Percentiles rank a stretch among this genome's conserved stretches.
Evolutionary conservation across 2,329 filamentous ascomycete species (phyloP).

Genomic region (Aspergillus nomiae): DNA sequence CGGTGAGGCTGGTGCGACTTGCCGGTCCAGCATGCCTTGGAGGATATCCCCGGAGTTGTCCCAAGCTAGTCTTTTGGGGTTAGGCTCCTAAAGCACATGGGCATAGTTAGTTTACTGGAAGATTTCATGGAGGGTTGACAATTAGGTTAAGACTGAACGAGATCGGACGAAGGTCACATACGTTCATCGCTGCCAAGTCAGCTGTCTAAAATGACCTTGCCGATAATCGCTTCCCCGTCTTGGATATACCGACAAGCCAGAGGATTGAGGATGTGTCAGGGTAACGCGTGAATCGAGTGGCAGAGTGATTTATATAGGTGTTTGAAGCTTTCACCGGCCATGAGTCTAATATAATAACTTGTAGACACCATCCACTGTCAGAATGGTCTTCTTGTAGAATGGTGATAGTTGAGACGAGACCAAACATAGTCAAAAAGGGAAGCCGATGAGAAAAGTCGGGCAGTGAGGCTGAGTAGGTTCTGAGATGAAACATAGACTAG

Average conservation of each 20-base stretch:
- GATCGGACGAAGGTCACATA: not conserved
- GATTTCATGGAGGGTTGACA: not conserved
- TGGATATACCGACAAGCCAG: not conserved
- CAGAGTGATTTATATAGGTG: not conserved
- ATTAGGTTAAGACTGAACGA: not conserved
- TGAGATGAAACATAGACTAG: not conserved
- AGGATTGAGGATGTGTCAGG: not conserved
- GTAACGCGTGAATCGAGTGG: not conserved
- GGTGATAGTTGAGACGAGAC: not conserved
- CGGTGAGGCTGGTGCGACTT: constrained; percentile 14
- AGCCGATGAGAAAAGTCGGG: not conserved
- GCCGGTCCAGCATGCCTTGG: constrained; percentile 33
- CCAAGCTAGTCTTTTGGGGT: constrained; percentile 22
- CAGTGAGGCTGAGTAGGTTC: not conserved
- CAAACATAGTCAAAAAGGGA: not conserved
- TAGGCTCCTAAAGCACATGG: constrained; percentile 14
- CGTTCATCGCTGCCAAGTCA: not conserved
- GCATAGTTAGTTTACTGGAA: not conserved
- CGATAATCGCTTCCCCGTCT: not conserved
- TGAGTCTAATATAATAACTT: not conserved
- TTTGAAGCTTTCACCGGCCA: not conserved
- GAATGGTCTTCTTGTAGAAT: not conserved
- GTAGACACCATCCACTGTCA: not conserved
- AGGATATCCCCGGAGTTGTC: constrained; percentile 31
- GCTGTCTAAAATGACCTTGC: not conserved